Conservation (phyloP, 148 eudicot species). For the Rhododendron griersonianum region DNA sequence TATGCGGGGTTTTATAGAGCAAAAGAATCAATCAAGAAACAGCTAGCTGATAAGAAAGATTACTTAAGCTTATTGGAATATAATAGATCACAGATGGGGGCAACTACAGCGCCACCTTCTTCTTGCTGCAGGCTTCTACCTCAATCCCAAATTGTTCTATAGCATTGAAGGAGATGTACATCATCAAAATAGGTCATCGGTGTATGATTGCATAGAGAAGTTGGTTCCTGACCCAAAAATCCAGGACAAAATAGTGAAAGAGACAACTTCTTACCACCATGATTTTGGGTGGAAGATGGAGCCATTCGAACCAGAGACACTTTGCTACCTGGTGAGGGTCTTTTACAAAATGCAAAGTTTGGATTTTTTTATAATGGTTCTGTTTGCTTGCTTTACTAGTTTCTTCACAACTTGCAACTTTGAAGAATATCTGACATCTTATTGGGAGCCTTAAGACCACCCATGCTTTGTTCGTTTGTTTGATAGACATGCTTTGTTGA, state of each 20-base stretch:
- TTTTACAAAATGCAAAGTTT: neutral
- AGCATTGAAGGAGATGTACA: slow-evolving; percentile 66
- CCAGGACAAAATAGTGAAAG: slow-evolving; percentile 80
- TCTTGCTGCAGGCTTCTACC: slow-evolving; percentile 78
- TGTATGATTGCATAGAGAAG: slow-evolving; percentile 80
- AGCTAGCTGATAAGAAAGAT: slow-evolving; percentile 34
- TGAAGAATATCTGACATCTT: neutral
- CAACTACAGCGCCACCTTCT: slow-evolving; percentile 67
- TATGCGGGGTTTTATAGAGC: slow-evolving; percentile 83
- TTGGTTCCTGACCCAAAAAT: slow-evolving; percentile 66
- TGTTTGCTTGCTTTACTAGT: neutral
- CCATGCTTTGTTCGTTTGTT: neutral
- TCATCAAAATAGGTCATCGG: slow-evolving; percentile 50
- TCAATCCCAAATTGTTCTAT: slow-evolving; percentile 73
- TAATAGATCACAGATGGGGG: slow-evolving; percentile 78
- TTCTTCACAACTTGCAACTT: neutral
- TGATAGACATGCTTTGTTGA: neutral
- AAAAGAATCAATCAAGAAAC: slow-evolving; percentile 68
- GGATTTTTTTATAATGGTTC: neutral
- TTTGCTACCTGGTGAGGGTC: slow-evolving; percentile 60
- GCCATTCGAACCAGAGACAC: slow-evolving; percentile 76
- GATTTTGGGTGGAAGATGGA: slow-evolving; percentile 77
- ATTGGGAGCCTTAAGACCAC: neutral
- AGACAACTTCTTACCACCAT: slow-evolving; percentile 56
- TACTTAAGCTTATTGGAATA: slow-evolving; percentile 72